These are phyloP conservation scores for Leucogyrophana mollusca DNA, from an alignment of 768 basidiomycete species.

Conservation along the genomic window DNA sequence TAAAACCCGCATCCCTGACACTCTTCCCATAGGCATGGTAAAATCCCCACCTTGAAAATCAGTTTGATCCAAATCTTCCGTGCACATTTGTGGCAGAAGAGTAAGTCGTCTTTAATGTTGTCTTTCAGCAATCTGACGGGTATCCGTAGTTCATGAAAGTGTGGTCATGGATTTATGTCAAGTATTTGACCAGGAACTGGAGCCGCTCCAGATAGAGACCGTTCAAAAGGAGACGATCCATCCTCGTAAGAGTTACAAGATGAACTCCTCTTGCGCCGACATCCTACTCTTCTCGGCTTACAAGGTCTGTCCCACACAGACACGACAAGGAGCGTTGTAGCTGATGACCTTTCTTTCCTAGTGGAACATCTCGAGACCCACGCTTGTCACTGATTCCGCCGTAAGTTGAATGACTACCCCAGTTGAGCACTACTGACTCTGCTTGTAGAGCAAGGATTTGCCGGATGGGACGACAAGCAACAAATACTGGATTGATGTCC, in stretches of 20 bases:
- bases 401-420: constrained; percentile 39
- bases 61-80: constrained; percentile 99
- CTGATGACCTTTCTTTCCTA: constrained; percentile 27
- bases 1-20: constrained; percentile 5
- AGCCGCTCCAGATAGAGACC: constrained; percentile 97
- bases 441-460: constrained; percentile 79
- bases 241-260: constrained; percentile 99
- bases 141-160: constrained; percentile 72
- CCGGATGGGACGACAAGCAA: constrained; percentile 97
- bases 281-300: constrained; percentile 96
- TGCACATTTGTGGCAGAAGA: constrained; percentile 99
- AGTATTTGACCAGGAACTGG: constrained; percentile 98
- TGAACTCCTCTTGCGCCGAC: constrained; percentile 99
- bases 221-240: constrained; percentile 99
- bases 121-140: constrained; percentile 18
- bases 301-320: constrained; percentile 49
- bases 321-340: no score
- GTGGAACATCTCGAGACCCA: constrained; percentile 98
- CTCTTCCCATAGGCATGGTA: constrained; percentile 72
- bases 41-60: constrained; percentile 97
- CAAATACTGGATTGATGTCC: constrained; percentile 98
- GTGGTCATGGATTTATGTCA: constrained; percentile 97
- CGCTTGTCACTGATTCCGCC: constrained; percentile 76
- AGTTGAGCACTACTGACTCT: constrained; percentile 8
- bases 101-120: constrained; percentile 45